A percentile compares a stretch with the other conserved stretches of the same genome.
Evolutionary conservation across 2,329 filamentous ascomycete genomes (phyloP).

Genomic region (Fusarium sp.): DNA sequence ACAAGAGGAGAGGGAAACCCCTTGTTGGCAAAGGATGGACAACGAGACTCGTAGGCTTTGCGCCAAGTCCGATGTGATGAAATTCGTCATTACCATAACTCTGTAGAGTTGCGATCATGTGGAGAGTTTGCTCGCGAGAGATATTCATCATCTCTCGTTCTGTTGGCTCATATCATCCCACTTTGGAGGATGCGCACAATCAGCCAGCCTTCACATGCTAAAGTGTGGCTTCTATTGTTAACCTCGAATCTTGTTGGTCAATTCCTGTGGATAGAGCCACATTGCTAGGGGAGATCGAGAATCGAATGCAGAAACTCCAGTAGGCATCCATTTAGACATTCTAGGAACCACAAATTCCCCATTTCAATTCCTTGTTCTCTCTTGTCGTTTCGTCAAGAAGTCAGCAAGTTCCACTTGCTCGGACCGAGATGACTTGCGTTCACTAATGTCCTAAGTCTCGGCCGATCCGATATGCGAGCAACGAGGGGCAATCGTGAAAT

Average conservation of each 20-base stretch:
- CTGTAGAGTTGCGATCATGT: neutral
- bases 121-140: neutral
- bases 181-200: constrained; percentile 4
- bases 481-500: constrained; percentile 11
- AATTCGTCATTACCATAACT: neutral
- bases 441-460: constrained; percentile 5
- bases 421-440: constrained; percentile 23
- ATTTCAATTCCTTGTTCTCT: constrained; percentile 20
- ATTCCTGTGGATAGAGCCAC: constrained; percentile 16
- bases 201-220: constrained; percentile 39
- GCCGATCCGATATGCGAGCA: constrained; percentile 20
- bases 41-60: neutral
- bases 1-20: neutral
- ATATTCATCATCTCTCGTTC: constrained; percentile 7
- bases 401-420: constrained; percentile 21
- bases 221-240: constrained; percentile 16
- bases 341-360: constrained; percentile 17
- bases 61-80: neutral
- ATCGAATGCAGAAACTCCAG: constrained; percentile 32
- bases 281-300: constrained; percentile 36
- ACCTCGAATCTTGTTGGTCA: constrained; percentile 2
- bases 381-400: constrained; percentile 13
- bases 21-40: neutral
- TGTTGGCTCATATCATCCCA: constrained; percentile 6
- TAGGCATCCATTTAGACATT: constrained; percentile 24